phyloP scores from a whole-genome alignment of 345 rosid species.

The Corymbia maculata region DNA sequence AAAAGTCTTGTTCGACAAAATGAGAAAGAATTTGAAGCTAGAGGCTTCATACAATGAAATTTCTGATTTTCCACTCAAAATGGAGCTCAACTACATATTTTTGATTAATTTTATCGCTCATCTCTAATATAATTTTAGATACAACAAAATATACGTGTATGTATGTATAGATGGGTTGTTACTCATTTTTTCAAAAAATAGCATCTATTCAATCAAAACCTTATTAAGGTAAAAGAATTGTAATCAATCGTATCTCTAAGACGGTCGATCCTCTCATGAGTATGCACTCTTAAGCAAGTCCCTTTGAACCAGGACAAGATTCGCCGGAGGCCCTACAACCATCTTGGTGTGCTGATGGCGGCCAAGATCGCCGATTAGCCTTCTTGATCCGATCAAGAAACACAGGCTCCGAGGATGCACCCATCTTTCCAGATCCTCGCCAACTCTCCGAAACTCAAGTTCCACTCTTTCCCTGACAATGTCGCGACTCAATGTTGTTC shows the following conservation, averaged over 20 bases:
- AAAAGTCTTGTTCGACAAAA: too few relatives aligned
- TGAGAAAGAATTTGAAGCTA: not conserved
- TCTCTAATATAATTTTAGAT: not conserved
- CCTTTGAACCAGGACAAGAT: too few relatives aligned
- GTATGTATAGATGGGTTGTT: not conserved
- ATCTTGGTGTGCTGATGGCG: too few relatives aligned
- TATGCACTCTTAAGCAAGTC: too few relatives aligned
- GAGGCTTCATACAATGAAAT: accelerated
- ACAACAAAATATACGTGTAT: not conserved
- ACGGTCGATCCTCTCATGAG: too few relatives aligned
- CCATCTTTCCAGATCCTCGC: not conserved
- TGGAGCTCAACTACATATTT: not conserved
- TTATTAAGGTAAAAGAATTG: not conserved
- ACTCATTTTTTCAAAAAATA: not conserved
- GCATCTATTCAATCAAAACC: too few relatives aligned
- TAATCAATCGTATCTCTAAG: too few relatives aligned
- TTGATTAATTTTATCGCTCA: too few relatives aligned
- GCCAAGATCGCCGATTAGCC: too few relatives aligned
- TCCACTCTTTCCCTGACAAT: not conserved
- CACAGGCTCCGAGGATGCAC: not conserved
- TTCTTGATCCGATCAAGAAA: not conserved
- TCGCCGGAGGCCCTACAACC: too few relatives aligned
- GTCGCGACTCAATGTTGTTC: not conserved
- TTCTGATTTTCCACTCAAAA: not conserved
- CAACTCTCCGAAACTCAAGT: not conserved